These are phyloP conservation scores for Tolypocladium ovalisporum DNA, from an alignment of 2,329 filamentous ascomycete genomes.

Conservation along the genomic window DNA sequence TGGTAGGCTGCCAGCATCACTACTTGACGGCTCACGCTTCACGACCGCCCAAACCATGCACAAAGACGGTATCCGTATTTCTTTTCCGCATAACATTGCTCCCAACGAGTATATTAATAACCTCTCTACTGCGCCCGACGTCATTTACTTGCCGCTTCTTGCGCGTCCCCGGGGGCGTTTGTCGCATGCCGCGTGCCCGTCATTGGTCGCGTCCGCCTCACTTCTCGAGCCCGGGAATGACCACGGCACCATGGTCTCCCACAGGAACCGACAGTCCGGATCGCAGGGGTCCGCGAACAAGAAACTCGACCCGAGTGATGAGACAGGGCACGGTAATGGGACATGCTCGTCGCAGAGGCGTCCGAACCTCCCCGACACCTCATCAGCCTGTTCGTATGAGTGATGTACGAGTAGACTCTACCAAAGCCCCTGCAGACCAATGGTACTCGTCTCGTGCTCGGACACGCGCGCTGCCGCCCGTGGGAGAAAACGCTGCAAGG, in stretches of 20 bases:
- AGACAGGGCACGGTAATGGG: no score
- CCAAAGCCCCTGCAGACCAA: not conserved
- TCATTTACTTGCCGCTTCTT: not conserved
- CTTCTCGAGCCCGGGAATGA: not conserved
- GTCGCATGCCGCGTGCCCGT: not conserved
- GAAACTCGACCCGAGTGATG: not conserved
- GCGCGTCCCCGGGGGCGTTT: not conserved
- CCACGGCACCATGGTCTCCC: no score
- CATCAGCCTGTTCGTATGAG: no score
- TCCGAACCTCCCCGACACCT: no score
- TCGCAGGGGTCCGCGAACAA: not conserved
- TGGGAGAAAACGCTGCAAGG: not conserved
- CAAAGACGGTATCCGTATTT: no score
- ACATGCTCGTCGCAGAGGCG: no score
- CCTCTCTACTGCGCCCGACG: not conserved
- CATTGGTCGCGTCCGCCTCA: not conserved
- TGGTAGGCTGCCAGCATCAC: no score
- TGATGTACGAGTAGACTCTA: not conserved
- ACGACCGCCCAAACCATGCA: no score
- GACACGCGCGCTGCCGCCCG: not conserved
- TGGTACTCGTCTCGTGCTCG: not conserved
- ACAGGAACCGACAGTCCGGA: not conserved
- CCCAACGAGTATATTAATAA: not conserved
- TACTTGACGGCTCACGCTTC: no score
- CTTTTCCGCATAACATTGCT: no score